Conservation (phyloP, 495 filamentous ascomycete genomes). For the Lasiosphaeria ovina region DNA sequence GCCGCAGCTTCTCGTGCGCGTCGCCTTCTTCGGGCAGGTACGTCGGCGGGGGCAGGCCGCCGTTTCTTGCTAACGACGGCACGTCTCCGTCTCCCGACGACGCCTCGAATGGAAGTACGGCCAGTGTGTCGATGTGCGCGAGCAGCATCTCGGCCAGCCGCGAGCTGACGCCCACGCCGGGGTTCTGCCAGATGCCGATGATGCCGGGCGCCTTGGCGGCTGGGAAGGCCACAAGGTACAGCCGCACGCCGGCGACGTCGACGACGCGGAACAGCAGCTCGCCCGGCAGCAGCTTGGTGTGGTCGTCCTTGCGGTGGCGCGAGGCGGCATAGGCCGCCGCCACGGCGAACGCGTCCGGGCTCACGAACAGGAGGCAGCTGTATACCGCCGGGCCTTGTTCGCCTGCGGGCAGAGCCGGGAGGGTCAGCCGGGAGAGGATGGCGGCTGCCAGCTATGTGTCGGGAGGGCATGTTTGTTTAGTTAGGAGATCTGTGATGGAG, state of each 20-base stretch:
- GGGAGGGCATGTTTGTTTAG: not conserved
- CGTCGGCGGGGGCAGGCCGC: conserved; percentile 14
- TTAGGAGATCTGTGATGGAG: no score
- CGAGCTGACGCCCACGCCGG: conserved; percentile 39
- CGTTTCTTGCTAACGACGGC: not conserved
- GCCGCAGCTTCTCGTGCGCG: conserved; percentile 30
- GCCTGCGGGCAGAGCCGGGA: conserved; percentile 8
- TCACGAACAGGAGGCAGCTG: conserved; percentile 28
- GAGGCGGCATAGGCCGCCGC: conserved; percentile 26
- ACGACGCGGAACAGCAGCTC: conserved; percentile 37
- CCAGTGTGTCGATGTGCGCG: conserved; percentile 21
- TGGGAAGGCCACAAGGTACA: conserved; percentile 41
- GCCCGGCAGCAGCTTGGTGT: conserved; percentile 13
- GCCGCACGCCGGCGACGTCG: conserved; percentile 30
- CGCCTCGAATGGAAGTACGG: conserved; percentile 19
- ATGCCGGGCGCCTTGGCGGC: conserved; percentile 22
- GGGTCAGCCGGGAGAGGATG: conserved; percentile 24
- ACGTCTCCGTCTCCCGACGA: not conserved
- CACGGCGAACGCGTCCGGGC: conserved; percentile 23
- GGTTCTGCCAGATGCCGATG: conserved; percentile 39
- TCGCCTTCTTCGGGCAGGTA: conserved; percentile 21
- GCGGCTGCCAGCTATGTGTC: conserved; percentile 23
- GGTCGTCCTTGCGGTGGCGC: conserved; percentile 15
- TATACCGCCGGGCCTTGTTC: conserved; percentile 18
- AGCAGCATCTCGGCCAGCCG: conserved; percentile 40